Base-by-base conservation (phyloP, 1,284 basidiomycete genomes). In the Trichosporon sp. region DNA sequence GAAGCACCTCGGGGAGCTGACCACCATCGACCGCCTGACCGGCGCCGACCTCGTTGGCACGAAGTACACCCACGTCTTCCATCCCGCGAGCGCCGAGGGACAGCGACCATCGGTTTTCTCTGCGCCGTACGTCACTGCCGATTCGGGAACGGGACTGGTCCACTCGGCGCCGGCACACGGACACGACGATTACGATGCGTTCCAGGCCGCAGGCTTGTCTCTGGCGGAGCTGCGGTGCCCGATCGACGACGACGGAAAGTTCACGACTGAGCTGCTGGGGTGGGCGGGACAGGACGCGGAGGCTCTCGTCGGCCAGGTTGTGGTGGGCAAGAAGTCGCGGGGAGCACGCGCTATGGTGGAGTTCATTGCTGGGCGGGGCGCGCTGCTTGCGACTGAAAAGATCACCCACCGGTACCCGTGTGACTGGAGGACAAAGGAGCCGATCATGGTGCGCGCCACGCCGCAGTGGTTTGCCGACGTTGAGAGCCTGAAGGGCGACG, bases 381-480 rank as follows among this genome's bases (percentile, higher is more conserved):
- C 85, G 0, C 84, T 97, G 12, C 81, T 93, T 37, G 90, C 90
- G 71, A 85, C 91, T 68, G 88, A 93, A 78, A 87, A 86, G 73
- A 88, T 94, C 76, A 89, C 89, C 75, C 97, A 99, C 85, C 89
- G 91, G 66, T 99, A 98, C 81, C 96, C 97, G 0, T 96, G 95
- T 80, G 96, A 99, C 80, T 99, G 96, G 96, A 92, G 94, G 81
- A 96, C 96, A 1, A 91, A 96, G 77, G 86, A 93, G 79, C 96
- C 96, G 0, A 90, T 98, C 76, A 94, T 99, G 73, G 89, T 94
- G 67, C 91, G 91, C n/a, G 93, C 96, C 0, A 98, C 96, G 1
- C 94, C 93, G 0, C 96, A 99, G 78, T 99, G 96, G 96, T 99
- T 99, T 78, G 93, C 95, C 0, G 93, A 97, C 79, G 85, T 99